These are phyloP conservation scores for Scheffersomyces ergatensis DNA, from an alignment of 805 yeast species.

Conservation along the genomic window DNA sequence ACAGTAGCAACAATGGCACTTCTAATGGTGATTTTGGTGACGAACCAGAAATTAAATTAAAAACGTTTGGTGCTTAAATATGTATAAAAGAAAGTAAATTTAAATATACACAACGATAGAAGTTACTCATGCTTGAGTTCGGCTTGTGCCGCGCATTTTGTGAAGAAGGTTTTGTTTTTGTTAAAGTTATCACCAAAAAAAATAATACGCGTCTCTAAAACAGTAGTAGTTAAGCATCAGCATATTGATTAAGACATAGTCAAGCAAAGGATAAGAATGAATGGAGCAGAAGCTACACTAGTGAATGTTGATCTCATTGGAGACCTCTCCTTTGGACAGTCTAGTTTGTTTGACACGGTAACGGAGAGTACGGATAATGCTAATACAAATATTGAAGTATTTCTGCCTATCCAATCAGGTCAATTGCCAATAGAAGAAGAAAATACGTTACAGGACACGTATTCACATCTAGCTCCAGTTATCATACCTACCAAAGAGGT, in stretches of 20 bases:
- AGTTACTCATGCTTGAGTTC: no score
- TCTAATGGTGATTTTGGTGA: conserved; percentile 6
- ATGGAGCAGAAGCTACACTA: neutral
- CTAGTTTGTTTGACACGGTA: conserved; percentile 4
- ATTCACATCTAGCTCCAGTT: neutral
- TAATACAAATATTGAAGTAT: neutral
- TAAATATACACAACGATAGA: no score
- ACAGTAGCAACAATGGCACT: conserved; percentile 1
- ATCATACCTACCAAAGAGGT: conserved; percentile 10
- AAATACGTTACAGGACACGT: neutral
- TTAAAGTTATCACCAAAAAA: no score
- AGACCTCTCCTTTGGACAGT: conserved; percentile 2
- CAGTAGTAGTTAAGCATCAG: no score
- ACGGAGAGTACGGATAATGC: neutral
- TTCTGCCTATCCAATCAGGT: neutral
- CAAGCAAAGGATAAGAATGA: neutral
- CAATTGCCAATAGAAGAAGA: neutral
- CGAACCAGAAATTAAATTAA: conserved; percentile 14
- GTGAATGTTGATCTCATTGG: neutral
- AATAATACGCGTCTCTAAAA: no score
- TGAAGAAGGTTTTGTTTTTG: no score
- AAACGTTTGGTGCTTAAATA: conserved; percentile 20
- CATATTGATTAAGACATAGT: no score
- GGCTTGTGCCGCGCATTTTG: no score
- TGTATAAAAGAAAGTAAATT: neutral